Base-by-base conservation (phyloP, 805 yeast species). In the Teunomyces pallodes region DNA sequence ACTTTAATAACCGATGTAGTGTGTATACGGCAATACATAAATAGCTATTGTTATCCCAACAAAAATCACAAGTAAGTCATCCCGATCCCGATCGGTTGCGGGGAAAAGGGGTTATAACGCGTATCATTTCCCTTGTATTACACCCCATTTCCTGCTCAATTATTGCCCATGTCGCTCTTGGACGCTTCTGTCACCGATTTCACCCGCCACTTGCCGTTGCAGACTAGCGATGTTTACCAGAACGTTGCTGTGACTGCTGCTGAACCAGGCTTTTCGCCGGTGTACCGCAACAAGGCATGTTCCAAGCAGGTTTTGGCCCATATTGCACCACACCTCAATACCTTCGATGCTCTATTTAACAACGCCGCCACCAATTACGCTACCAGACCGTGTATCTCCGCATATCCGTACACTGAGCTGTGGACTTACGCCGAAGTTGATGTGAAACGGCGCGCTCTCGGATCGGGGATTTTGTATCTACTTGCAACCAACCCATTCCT, bases 401-500 rank as follows among this genome's bases (percentile, higher is more conserved):
- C 56, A 28, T 59, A 81, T 42, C 59, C 60, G 33, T 68, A 64
- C 49, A 57, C 72, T 58, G 56, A 66, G n/a, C 58, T 55, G 50
- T 67, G 75, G 36, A 62, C 78, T 2, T 84, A 74, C 56, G 56
- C 50, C 5, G 62, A 50, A 45, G 71, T 80, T 24, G 72, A 73
- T 13, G 52, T 59, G 27, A 67, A 81, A 49, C 74, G 80, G 44
- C 64, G 66, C 35, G 56, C 69, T 45, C 67, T 82, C 27, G 90
- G 87, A 4, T 62, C 84, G 9, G 90, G 89, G 75, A 43, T 58
- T n/a, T 32, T 58, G 33, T 46, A 47, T 27, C 26, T 46, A 31
- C 79, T 81, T 29, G 52, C 46, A 28, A 54, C 56, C 36, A 60
- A 61, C 36, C 63, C 62, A 3, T 64, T 49, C 44, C 48, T 49